phyloP scores from a whole-genome alignment of 495 filamentous ascomycete genomes.

The Pyrenopolyporus hunteri region DNA sequence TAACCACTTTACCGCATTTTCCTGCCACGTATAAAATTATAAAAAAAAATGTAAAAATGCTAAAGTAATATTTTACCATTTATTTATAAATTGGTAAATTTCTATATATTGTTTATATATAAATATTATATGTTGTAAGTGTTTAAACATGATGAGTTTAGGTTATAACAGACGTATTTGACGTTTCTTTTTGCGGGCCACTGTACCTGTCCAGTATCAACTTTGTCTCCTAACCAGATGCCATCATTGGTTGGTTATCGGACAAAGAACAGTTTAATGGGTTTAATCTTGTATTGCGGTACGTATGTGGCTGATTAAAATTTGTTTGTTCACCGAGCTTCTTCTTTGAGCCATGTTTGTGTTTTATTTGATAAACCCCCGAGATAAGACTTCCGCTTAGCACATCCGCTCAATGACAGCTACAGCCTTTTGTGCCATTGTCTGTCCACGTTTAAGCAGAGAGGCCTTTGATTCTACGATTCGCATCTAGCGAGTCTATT shows the following conservation, averaged over 20 bases:
- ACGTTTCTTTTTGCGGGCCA: too few species aligned
- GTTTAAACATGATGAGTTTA: too few species aligned
- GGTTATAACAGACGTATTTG: too few species aligned
- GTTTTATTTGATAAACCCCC: constrained; percentile 1
- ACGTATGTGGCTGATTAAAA: not conserved
- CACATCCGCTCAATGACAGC: not conserved
- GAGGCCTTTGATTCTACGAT: not conserved
- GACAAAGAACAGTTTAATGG: not conserved
- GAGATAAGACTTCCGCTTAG: constrained; percentile 13
- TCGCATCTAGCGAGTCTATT: not conserved
- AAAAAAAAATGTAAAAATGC: too few species aligned
- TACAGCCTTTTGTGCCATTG: not conserved
- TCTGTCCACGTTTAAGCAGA: too few species aligned
- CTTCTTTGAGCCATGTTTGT: constrained; percentile 29
- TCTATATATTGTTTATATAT: too few species aligned
- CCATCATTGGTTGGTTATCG: not conserved
- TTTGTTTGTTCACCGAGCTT: constrained; percentile 25
- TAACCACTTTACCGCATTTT: too few species aligned
- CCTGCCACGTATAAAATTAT: too few species aligned
- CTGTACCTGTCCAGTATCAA: too few species aligned
- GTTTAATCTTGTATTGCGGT: not conserved
- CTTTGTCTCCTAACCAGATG: not conserved
- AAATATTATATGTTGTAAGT: too few species aligned
- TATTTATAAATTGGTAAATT: too few species aligned
- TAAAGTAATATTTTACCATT: too few species aligned